Conservation (phyloP, 805 yeast species). For the Lipomyces mesembrius region DNA sequence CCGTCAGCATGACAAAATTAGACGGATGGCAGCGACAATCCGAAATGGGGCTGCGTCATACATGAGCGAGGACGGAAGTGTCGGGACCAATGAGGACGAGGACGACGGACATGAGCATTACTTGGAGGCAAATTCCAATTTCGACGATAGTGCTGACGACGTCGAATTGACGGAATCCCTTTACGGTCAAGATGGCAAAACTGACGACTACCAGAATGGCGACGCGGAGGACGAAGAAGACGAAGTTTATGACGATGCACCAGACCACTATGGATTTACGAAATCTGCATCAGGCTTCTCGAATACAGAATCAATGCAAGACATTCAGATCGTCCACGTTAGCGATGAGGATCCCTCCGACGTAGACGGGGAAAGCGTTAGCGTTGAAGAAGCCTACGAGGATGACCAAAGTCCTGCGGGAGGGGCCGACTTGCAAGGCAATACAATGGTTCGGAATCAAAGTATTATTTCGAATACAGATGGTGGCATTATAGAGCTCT, state of each 20-base stretch:
- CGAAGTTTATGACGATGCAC: background rate
- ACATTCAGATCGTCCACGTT: background rate
- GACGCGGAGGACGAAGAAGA: slow-evolving; percentile 9
- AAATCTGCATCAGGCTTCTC: background rate
- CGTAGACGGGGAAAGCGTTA: background rate
- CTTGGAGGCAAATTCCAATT: background rate
- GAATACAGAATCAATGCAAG: background rate
- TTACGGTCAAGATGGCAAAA: background rate
- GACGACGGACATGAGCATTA: background rate
- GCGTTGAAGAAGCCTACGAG: slow-evolving; percentile 1
- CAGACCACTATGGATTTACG: background rate
- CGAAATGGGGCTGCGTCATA: background rate
- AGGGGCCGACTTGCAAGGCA: background rate
- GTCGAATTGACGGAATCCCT: background rate
- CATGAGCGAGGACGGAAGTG: background rate
- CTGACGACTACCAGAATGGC: background rate
- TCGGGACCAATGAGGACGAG: background rate
- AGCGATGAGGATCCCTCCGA: background rate
- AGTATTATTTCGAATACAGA: slow-evolving; percentile 6
- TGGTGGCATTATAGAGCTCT: slow-evolving; percentile 5
- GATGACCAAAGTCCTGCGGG: slow-evolving; percentile 9
- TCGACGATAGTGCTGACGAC: background rate
- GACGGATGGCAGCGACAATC: background rate
- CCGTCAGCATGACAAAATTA: background rate
- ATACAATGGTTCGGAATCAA: background rate